Percentiles rank a stretch among this genome's conserved stretches.
These are phyloP conservation scores for Flueggea neowawraea DNA, from an alignment of 441 rosid species.

Conservation along the genomic window DNA sequence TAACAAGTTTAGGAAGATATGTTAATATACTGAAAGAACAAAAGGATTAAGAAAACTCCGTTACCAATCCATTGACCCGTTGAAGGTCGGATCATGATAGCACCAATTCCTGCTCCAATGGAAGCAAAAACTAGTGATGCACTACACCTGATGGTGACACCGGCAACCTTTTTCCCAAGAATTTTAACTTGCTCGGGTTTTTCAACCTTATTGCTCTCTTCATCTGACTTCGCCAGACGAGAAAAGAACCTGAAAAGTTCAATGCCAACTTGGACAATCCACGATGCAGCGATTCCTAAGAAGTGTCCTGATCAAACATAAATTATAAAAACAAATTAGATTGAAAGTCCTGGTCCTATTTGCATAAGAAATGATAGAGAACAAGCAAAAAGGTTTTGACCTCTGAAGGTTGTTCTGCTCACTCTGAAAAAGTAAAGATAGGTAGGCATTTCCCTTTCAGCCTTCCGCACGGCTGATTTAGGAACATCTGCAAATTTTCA, in stretches of 20 bases:
- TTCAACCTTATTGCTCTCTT: conserved; percentile 33
- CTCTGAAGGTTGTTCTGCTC: conserved; percentile 86
- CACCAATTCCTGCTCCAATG: conserved; percentile 86
- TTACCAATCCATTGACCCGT: conserved; percentile 94
- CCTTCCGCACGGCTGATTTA: conserved; percentile 75
- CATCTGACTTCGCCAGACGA: conserved; percentile 28
- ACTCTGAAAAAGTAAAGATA: conserved; percentile 60
- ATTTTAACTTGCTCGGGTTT: conserved; percentile 43
- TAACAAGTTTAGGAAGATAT: neutral
- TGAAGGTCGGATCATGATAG: conserved; percentile 69
- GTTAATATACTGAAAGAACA: neutral
- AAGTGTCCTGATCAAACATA: conserved; percentile 61
- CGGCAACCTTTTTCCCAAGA: conserved; percentile 71
- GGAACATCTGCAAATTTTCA: conserved; percentile 60
- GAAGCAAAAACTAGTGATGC: conserved; percentile 81
- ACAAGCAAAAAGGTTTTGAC: conserved; percentile 21
- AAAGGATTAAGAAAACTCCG: conserved; percentile 4
- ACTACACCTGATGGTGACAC: conserved; percentile 66
- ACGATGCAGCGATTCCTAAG: conserved; percentile 81
- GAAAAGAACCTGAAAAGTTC: conserved; percentile 58
- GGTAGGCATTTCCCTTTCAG: conserved; percentile 73
- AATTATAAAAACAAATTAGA: conserved; percentile 3
- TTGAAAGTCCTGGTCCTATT: neutral
- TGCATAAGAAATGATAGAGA: neutral
- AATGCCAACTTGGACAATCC: conserved; percentile 86